Base-by-base conservation (phyloP, 495 filamentous ascomycete species). In the Staphylotrichum longicolle region DNA sequence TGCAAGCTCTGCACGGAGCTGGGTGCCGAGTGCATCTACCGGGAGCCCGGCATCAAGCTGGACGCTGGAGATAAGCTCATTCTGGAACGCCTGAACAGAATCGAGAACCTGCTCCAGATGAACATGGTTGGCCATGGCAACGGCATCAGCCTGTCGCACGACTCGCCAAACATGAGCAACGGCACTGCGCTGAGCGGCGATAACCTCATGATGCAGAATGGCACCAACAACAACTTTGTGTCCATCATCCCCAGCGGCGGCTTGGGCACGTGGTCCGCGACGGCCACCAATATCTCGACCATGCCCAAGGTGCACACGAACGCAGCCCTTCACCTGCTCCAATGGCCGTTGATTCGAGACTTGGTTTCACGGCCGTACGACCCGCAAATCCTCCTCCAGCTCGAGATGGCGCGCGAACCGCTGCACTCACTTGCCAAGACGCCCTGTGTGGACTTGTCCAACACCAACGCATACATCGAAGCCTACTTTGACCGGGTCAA, bases 51-150 rank as follows among this genome's bases (percentile, higher is more conserved):
- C 5, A 91, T 92, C 75, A 93, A 93, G 72, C 85, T 92, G 34
- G 90, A 92, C 72, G 89, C 90, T 35, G 90, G 90, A 58, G 90
- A 92, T 73, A 92, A 91, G 70, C 82, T 92, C 45, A 93, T 93
- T 60, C 77, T 93, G 30, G 90, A 92, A 65, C 86, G 86, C 51
- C 76, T 93, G 33, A 82, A 81, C 60, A 82, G 88, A 32, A 92
- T 93, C 59, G 90, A 93, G 73, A 86, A 83, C 44, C 74, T 92
- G 15, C 83, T 93, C 11, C 88, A 91, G 70, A 85, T 86, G 48
- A 88, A 77, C 58, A 64, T 88, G 54, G 70, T 77, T 15, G 78
- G 79, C 54, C 75, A 81, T 6, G 63, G 69, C 12, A 78, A 77
- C 59, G 73, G 73, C 57, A 69, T 80, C 53, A 71, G 69, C 33